Conservation (phyloP, 768 basidiomycete genomes). For the Boletus pseudo-olivaceus region DNA sequence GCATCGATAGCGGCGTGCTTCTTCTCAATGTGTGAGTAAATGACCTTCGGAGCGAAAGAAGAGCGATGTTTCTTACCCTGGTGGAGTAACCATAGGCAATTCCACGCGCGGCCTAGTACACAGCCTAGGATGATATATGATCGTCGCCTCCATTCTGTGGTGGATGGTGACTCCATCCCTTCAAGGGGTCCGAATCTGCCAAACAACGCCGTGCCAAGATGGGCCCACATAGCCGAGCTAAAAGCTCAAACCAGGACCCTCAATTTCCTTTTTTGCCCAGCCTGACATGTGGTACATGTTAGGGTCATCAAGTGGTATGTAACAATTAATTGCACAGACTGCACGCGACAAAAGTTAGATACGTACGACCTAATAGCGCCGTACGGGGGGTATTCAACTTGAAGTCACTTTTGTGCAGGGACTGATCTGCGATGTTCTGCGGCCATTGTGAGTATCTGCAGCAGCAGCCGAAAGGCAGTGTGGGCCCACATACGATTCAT, state of each 20-base stretch:
- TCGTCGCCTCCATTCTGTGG: background rate
- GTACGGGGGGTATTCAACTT: background rate
- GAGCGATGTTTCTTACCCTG: background rate
- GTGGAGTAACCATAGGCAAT: background rate
- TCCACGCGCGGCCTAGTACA: background rate
- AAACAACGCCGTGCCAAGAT: too few species aligned
- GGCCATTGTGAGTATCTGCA: constrained; percentile 2
- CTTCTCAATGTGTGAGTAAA: background rate
- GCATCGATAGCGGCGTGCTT: background rate
- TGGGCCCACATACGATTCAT: background rate
- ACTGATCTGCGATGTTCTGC: background rate
- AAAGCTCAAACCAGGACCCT: background rate
- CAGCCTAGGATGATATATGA: background rate
- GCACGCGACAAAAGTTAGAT: background rate
- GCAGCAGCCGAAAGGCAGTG: background rate
- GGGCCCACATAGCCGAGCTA: too few species aligned
- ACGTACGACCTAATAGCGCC: constrained; percentile 1
- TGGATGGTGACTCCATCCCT: too few species aligned
- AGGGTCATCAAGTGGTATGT: too few species aligned
- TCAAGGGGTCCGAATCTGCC: too few species aligned
- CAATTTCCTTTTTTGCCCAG: background rate
- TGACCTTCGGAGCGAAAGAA: background rate
- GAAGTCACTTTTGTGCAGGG: background rate
- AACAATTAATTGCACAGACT: too few species aligned
- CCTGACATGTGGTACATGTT: too few species aligned